phyloP scores from a whole-genome alignment of 2,329 filamentous ascomycete species.

The Sporothrix phasma region DNA sequence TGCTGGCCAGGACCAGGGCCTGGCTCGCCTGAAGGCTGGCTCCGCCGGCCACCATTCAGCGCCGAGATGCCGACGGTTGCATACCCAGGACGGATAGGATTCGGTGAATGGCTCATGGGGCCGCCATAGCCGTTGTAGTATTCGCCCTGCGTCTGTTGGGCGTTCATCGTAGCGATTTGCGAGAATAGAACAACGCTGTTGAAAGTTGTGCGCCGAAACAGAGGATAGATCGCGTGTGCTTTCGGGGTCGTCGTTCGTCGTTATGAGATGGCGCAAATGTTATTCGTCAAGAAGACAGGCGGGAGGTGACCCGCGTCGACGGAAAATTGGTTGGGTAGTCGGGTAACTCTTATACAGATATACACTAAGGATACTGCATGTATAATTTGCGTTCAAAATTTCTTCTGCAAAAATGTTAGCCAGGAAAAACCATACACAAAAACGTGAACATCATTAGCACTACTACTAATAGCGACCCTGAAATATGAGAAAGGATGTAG shows the following conservation, averaged over 20 bases:
- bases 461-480: no score
- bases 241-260: no score
- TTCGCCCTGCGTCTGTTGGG: conserved; percentile 43
- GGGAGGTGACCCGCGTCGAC: neutral
- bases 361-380: neutral
- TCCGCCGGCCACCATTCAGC: conserved; percentile 49
- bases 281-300: neutral
- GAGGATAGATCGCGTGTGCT: no score
- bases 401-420: neutral
- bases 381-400: neutral
- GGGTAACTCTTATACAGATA: no score
- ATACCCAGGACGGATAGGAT: conserved; percentile 54
- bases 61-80: conserved; percentile 38
- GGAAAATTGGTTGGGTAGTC: no score
- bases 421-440: neutral
- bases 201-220: neutral
- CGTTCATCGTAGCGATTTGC: conserved; percentile 31
- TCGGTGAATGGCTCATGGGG: conserved; percentile 58
- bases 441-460: no score
- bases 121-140: conserved; percentile 64
- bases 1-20: conserved; percentile 57
- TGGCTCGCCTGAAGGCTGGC: conserved; percentile 69
- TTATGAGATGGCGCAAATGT: no score
- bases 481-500: no score
- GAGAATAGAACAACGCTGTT: no score